A percentile compares a stretch with the other conserved stretches of the same genome.
These are phyloP conservation scores for Gynostemma pentaphyllum DNA, from an alignment of 306 rosid genomes.

Conservation along the genomic window DNA sequence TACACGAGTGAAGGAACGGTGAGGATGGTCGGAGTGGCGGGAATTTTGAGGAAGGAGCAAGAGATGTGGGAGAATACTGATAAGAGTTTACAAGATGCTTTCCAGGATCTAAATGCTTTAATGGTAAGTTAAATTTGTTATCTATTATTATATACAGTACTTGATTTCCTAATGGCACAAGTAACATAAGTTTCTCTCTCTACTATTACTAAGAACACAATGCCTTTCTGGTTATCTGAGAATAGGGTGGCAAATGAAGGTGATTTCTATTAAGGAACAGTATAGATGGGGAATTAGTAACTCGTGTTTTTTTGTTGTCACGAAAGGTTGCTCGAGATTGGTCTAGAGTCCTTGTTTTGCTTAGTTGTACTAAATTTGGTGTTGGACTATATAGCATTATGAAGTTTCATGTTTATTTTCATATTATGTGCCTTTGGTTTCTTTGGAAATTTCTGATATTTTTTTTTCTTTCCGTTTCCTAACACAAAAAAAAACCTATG, in stretches of 20 bases:
- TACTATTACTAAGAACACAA: no score
- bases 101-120: slow-evolving; percentile 95
- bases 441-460: not conserved
- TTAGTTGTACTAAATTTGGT: not conserved
- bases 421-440: not conserved
- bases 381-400: not conserved
- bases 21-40: slow-evolving; percentile 93
- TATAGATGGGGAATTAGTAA: no score
- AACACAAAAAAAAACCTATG: slow-evolving; percentile 1
- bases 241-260: no score
- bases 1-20: slow-evolving; percentile 72
- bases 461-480: not conserved
- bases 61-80: slow-evolving; percentile 98
- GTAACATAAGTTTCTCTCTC: no score
- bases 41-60: slow-evolving; percentile 94
- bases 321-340: not conserved
- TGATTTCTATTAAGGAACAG: no score
- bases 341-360: not conserved
- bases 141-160: not conserved
- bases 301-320: not conserved
- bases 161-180: not conserved
- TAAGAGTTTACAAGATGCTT: slow-evolving; percentile 90
- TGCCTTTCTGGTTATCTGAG: no score
- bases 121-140: slow-evolving; percentile 38
- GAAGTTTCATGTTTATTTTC: not conserved